phyloP scores from a whole-genome alignment of 2,329 filamentous ascomycete species.

The Cercospora zeina region DNA sequence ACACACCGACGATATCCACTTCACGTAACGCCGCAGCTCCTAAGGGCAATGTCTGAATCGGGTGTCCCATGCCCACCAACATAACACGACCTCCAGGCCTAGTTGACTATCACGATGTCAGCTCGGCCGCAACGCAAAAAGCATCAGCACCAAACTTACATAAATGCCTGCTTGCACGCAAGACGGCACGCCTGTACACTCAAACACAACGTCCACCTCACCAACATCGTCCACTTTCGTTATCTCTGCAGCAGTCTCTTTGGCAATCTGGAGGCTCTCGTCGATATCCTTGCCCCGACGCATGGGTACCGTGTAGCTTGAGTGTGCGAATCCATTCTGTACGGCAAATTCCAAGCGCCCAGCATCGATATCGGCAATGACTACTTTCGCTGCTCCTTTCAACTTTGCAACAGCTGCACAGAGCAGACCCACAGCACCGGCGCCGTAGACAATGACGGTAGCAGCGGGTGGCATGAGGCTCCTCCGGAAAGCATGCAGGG shows the following conservation, averaged over 20 bases:
- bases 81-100: conserved; percentile 70
- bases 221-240: conserved; percentile 45
- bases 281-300: conserved; percentile 53
- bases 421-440: conserved; percentile 61
- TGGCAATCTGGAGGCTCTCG: conserved; percentile 54
- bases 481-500: conserved; percentile 59
- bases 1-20: conserved; percentile 75
- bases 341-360: conserved; percentile 59
- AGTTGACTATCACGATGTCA: conserved; percentile 50
- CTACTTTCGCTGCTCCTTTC: conserved; percentile 55
- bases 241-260: conserved; percentile 51
- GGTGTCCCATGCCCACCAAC: conserved; percentile 78
- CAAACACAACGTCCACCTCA: conserved; percentile 70
- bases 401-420: conserved; percentile 59
- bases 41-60: conserved; percentile 71
- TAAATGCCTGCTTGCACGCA: conserved; percentile 76
- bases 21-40: conserved; percentile 72
- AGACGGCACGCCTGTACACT: conserved; percentile 73
- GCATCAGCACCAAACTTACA: conserved; percentile 42
- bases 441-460: conserved; percentile 60
- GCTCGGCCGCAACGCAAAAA: neutral
- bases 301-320: conserved; percentile 49
- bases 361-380: conserved; percentile 62
- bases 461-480: conserved; percentile 51
- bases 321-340: conserved; percentile 52